A percentile compares a stretch with the other conserved stretches of the same genome.
These are phyloP conservation scores for Lentinula sp. DNA, from an alignment of 768 basidiomycete species.

Conservation along the genomic window DNA sequence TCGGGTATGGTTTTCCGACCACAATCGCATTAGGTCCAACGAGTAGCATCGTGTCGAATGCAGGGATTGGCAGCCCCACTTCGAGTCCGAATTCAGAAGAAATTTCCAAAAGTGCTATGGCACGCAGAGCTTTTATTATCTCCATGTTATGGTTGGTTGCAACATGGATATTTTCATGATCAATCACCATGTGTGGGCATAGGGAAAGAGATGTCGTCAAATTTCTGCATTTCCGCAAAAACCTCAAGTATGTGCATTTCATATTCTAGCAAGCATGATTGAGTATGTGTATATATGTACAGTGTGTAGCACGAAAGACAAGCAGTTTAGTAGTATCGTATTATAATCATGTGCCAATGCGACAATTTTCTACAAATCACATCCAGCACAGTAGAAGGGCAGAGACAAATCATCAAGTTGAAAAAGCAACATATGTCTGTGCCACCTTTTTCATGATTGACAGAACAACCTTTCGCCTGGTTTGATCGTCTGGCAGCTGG, in stretches of 20 bases:
- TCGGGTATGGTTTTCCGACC: not conserved
- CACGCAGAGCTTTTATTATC: not conserved
- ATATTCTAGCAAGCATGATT: not conserved
- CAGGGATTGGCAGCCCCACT: not conserved
- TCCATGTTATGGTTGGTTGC: not conserved
- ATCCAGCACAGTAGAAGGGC: not conserved
- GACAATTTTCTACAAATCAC: not conserved
- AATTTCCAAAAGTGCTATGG: not conserved
- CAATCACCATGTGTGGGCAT: not conserved
- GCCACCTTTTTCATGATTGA: conserved; percentile 39
- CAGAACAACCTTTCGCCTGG: conserved; percentile 48
- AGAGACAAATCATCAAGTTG: not conserved
- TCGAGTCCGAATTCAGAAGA: not conserved
- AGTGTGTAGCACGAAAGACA: not conserved
- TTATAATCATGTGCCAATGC: not conserved
- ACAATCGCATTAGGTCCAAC: not conserved
- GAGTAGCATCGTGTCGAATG: not conserved
- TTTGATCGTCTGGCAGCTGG: conserved; percentile 46
- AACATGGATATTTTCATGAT: not conserved
- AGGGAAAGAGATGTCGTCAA: no score
- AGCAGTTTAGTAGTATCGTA: no score
- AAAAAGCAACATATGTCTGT: not conserved
- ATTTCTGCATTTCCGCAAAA: no score
- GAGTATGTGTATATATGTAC: not conserved
- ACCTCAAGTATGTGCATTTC: no score